A percentile compares a stretch with the other conserved stretches of the same genome.
phyloP scores from a whole-genome alignment of 257 asterid genomes.

The Apocynum venetum region DNA sequence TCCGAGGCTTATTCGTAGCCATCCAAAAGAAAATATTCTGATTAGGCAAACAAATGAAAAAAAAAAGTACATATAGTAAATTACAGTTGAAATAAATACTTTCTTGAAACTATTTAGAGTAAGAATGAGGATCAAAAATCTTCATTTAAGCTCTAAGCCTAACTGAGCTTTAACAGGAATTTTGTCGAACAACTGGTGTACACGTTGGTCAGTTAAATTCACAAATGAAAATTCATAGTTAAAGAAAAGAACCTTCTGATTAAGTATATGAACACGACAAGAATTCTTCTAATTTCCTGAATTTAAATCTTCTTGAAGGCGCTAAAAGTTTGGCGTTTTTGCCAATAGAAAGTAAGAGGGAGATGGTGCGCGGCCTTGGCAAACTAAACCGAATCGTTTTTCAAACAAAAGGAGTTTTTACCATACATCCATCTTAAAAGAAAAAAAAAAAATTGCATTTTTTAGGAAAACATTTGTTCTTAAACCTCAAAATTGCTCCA shows the following conservation, averaged over 20 bases:
- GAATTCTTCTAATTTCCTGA: neutral
- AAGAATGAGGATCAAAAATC: neutral
- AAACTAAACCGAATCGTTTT: neutral
- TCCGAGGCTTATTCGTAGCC: slow-evolving; percentile 72
- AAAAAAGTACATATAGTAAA: neutral
- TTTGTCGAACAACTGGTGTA: slow-evolving; percentile 34
- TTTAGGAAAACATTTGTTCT: too few relatives aligned
- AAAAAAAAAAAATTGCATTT: too few relatives aligned
- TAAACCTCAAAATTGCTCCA: too few relatives aligned
- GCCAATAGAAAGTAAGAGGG: neutral
- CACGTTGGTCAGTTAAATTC: neutral
- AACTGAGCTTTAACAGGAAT: slow-evolving; percentile 9
- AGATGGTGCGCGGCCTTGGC: neutral
- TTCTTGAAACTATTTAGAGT: neutral
- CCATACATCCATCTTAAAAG: too few relatives aligned
- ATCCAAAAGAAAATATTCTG: slow-evolving; percentile 23
- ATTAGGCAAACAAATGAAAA: slow-evolving; percentile 6
- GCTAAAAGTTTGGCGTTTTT: neutral
- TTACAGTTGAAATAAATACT: neutral
- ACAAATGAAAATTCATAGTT: neutral
- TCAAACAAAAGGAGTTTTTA: too few relatives aligned
- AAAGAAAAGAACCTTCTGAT: neutral
- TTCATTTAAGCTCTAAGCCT: neutral
- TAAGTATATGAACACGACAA: neutral
- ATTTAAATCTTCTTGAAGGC: neutral